Evolutionary conservation across 164 flowering plant species (phyloP).

Genomic region (Hamamelis virginiana): DNA sequence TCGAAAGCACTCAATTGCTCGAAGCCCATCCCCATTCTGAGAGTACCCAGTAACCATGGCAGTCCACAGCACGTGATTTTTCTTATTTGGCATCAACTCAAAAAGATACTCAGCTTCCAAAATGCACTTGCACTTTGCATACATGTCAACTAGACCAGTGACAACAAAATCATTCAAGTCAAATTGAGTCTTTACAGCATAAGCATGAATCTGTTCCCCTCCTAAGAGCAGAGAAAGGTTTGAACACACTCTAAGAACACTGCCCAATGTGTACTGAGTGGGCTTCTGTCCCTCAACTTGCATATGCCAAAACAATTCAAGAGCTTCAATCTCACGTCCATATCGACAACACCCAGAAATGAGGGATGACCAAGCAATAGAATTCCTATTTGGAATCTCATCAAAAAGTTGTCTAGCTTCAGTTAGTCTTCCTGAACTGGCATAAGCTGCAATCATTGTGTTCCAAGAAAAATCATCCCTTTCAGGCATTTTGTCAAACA

Average conservation of each 20-base stretch:
- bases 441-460: slow-evolving; percentile 72
- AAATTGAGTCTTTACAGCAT: slow-evolving; percentile 45
- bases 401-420: slow-evolving; percentile 63
- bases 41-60: slow-evolving; percentile 80
- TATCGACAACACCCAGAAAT: slow-evolving; percentile 65
- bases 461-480: slow-evolving; percentile 79
- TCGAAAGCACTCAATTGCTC: slow-evolving; percentile 56
- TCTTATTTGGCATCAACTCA: slow-evolving; percentile 29
- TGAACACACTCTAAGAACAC: slow-evolving; percentile 66
- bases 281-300: slow-evolving; percentile 60
- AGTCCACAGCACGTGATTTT: slow-evolving; percentile 73
- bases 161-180: slow-evolving; percentile 54
- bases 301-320: slow-evolving; percentile 66
- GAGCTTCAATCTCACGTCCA: slow-evolving; percentile 47
- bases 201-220: slow-evolving; percentile 71
- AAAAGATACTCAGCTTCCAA: slow-evolving; percentile 63
- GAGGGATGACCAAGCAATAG: slow-evolving; percentile 72
- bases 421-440: slow-evolving; percentile 45
- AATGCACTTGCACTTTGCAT: slow-evolving; percentile 60
- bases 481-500: slow-evolving; percentile 70
- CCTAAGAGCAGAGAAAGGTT: slow-evolving; percentile 25
- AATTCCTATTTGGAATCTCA: slow-evolving; percentile 40
- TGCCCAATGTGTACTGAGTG: slow-evolving; percentile 62
- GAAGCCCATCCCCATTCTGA: slow-evolving; percentile 49
- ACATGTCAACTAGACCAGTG: slow-evolving; percentile 82